phyloP scores from a whole-genome alignment of 345 rosid genomes.

The Turritis glabra region DNA sequence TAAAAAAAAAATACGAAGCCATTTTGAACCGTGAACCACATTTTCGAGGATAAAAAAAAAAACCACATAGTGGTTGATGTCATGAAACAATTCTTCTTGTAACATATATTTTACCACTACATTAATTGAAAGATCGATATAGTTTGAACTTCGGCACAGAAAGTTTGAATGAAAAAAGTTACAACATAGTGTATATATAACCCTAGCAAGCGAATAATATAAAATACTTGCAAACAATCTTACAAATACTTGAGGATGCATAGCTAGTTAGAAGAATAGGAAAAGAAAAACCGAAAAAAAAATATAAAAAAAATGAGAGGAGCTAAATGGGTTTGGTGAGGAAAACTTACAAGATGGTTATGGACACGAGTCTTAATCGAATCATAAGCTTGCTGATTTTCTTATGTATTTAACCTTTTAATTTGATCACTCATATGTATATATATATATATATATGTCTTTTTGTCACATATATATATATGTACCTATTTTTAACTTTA shows the following conservation, averaged over 20 bases:
- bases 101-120: background rate
- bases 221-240: background rate
- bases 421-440: background rate
- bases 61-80: background rate
- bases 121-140: background rate
- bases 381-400: slow-evolving; percentile 36
- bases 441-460: background rate
- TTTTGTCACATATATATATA: background rate
- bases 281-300: background rate
- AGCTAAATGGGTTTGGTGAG: slow-evolving; percentile 35
- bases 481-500: background rate
- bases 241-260: background rate
- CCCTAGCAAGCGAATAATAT: background rate
- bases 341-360: slow-evolving; percentile 24
- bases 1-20: background rate
- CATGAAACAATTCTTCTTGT: background rate
- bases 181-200: background rate
- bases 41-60: background rate
- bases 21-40: background rate
- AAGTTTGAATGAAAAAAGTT: background rate
- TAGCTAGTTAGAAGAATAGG: background rate
- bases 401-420: background rate
- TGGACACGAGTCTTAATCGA: slow-evolving; percentile 29
- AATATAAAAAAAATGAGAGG: no score
- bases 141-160: background rate